These are phyloP conservation scores for Litchi chinensis DNA, from an alignment of 345 rosid genomes.

Conservation along the genomic window DNA sequence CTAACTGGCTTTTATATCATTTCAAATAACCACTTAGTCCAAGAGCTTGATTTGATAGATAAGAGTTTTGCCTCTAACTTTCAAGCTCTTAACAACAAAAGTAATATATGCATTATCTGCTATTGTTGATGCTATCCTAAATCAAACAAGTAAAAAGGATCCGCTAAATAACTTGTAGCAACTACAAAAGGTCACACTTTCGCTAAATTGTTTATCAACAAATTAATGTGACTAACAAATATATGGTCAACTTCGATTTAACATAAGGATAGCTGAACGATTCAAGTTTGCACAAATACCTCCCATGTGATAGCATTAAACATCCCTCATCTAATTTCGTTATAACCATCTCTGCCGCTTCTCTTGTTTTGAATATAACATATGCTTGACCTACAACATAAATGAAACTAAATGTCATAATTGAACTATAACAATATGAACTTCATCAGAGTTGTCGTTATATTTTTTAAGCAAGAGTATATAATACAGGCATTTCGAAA, in stretches of 20 bases:
- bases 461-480: not conserved
- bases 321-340: constrained; percentile 58
- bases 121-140: not conserved
- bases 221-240: not conserved
- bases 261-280: not conserved
- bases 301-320: constrained; percentile 73
- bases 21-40: not conserved
- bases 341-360: constrained; percentile 57
- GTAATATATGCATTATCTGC: not conserved
- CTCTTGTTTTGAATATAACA: constrained; percentile 65
- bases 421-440: not conserved
- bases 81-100: too few species aligned
- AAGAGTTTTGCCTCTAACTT: not conserved
- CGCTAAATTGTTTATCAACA: not conserved
- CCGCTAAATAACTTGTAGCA: not conserved
- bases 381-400: constrained; percentile 70
- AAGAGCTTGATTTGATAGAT: not conserved
- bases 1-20: not conserved
- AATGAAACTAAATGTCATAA: constrained; percentile 20
- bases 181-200: not conserved
- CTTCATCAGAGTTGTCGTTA: not conserved
- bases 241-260: not conserved
- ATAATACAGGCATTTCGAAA: not conserved
- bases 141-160: not conserved
- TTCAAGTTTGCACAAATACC: constrained; percentile 44